Base-by-base conservation (phyloP, 805 yeast genomes). In the Saccharomycopsis sp. region DNA sequence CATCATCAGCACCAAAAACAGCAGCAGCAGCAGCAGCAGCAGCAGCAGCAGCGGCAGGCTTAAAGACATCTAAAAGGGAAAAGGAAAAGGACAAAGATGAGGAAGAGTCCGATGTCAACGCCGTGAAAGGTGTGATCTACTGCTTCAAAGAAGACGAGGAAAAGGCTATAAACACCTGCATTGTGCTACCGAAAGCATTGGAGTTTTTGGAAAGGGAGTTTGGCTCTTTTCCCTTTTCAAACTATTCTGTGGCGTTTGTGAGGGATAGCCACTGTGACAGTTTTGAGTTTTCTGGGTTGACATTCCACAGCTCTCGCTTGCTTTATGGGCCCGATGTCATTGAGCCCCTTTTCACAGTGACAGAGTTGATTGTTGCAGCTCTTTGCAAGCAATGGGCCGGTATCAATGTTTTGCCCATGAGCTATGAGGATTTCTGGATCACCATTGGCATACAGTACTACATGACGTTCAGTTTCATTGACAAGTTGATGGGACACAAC, bases 331-430 rank as follows among this genome's bases (percentile, higher is more conserved):
- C 89, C 0, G 73, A 74, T 25, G 62, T 76, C 8, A 77, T 92
- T 23, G 98, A 92, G 49, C 89, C 94, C 1, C 66, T 85, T 41
- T 78, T 81, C 50, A 53, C 72, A 0, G 70, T 75, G 2, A 83
- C 95, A 0, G 86, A 83, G 46, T 56, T 64, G 0, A 57, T 92
- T 3, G 68, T 89, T 0, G 72, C 75, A 42, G 77, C 84, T 0
- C 59, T 92, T 16, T 81, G 97, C 0, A 71, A 75, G 4, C 98
- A 92, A 57, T 92, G 96, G 94, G 74, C 94, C 0, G 96, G 96
- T 13, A 79, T 92, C 26, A 85, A 84, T 56, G 85, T 92, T 15
- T 79, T 86, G 2, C 96, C 97, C 0, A 71, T 70, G 40, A 70
- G 77, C 1, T 71, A 77, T 55, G 75, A 82, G 50, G 96, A 92